Evolutionary conservation across 2,329 filamentous ascomycete species (phyloP).

Genomic region (Neoascochyta sp.): DNA sequence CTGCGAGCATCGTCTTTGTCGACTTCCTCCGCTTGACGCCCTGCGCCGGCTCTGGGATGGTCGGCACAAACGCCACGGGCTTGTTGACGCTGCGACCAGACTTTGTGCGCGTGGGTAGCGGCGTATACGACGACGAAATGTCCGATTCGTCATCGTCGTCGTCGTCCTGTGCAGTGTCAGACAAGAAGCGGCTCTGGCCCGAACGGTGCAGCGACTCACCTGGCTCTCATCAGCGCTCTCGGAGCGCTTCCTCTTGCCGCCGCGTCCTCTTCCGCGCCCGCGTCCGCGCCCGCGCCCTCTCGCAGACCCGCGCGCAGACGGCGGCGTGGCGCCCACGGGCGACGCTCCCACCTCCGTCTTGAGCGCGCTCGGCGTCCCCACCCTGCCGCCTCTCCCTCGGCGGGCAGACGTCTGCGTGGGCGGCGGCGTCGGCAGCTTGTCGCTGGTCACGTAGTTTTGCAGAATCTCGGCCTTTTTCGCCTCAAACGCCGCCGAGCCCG

Average conservation of each 20-base stretch:
- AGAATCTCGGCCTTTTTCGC: conserved; percentile 47
- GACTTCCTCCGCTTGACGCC: conserved; percentile 57
- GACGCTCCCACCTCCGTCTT: conserved; percentile 30
- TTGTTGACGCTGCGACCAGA: conserved; percentile 70
- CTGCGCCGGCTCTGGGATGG: conserved; percentile 48
- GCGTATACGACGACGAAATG: conserved; percentile 48
- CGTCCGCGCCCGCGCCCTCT: conserved; percentile 38
- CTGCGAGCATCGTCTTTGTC: conserved; percentile 48
- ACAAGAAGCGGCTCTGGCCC: conserved; percentile 1
- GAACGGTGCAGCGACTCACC: conserved; percentile 19
- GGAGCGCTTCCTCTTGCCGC: conserved; percentile 39
- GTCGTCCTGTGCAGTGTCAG: conserved; percentile 23
- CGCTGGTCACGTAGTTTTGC: conserved; percentile 45
- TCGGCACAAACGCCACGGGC: conserved; percentile 60
- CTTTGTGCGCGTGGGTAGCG: conserved; percentile 65
- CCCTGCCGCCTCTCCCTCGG: conserved; percentile 34
- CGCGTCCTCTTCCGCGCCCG: conserved; percentile 34
- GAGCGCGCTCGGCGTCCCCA: conserved; percentile 28
- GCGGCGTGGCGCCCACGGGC: conserved; percentile 19
- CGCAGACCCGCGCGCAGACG: conserved; percentile 34
- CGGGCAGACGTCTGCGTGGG: conserved; percentile 28
- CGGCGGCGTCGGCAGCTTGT: conserved; percentile 40
- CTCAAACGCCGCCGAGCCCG: conserved; percentile 43
- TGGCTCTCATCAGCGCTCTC: conserved; percentile 38
- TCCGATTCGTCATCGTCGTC: conserved; percentile 37